Evolutionary conservation across 352 stramenopile genomes (phyloP), one percentile per base, ranked within the genome.

Genomic region (Phytophthora litchii): DNA sequence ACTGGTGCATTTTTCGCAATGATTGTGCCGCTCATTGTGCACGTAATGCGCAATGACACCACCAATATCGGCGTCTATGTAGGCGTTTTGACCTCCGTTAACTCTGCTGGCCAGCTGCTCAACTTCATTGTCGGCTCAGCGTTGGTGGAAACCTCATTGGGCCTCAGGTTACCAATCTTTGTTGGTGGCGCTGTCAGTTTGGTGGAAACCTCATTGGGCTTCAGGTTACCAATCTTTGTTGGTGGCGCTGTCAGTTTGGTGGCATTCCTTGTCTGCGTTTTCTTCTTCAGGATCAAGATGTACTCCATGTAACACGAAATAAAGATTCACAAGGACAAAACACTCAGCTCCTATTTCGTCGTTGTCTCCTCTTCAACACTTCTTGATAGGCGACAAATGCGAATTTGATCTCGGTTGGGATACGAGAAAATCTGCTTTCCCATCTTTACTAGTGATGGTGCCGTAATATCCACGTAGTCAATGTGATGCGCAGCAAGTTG

Each of bases 341-440:
- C 34, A 16, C 5, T 43, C 23, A 31, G 4, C 19, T 49, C 11
- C 23, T 64, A 58, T 57, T 65, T 34, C 13, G 29, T 41, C 48
- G 36, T 19, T 52, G 13, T 34, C 11, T 29, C 16, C 8, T 35
- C 25, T 10, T 11, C 4, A 34, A 41, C 19, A 34, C 27, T 55
- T 64, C 69, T 74, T 16, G 72, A 78, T 9, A 91, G 50, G 16
- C 71, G 72, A 44, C 84, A 94, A 36, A 94, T 58, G 7, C 82
- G 78, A 32, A 94, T 91, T 31, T 89, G 79, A 8, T 80, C 72
- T 43, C 81, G 77, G 40, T 89, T 89, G 3, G 70, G 62, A 64
- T 93, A 91, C 13, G 60, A 38, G 29, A 85, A 91, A 31, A 78
- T 45, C 35, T 75, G 78, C 10, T 21, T 34, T 0, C 70, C 67